Conservation (phyloP, 805 yeast genomes). For the Candida ipomoeae region DNA sequence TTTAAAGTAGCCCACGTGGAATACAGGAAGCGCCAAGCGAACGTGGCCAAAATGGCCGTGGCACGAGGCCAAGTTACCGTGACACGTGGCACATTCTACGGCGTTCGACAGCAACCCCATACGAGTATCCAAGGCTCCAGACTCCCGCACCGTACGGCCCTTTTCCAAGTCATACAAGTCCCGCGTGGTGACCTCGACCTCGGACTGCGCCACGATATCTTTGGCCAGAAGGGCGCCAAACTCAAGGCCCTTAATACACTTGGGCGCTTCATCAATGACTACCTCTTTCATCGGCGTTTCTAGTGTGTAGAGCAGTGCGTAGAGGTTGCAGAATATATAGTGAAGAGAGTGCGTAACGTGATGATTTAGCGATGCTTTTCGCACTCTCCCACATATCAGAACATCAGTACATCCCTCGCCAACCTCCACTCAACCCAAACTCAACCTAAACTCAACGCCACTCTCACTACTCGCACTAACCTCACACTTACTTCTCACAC, state of each 20-base stretch:
- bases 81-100: slow-evolving; percentile 87
- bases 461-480: no score
- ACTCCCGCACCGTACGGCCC: slow-evolving; percentile 74
- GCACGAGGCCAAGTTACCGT: slow-evolving; percentile 86
- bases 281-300: slow-evolving; percentile 36
- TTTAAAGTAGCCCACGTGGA: slow-evolving; percentile 96
- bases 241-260: slow-evolving; percentile 83
- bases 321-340: no score
- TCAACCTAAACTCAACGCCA: no score
- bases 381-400: no score
- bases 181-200: slow-evolving; percentile 87
- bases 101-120: slow-evolving; percentile 93
- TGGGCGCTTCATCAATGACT: slow-evolving; percentile 79
- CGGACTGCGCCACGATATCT: slow-evolving; percentile 89
- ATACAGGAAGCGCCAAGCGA: slow-evolving; percentile 88
- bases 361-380: background rate
- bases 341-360: background rate
- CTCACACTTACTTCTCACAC: no score
- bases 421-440: no score
- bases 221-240: slow-evolving; percentile 90
- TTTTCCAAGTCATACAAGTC: slow-evolving; percentile 88
- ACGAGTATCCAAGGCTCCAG: slow-evolving; percentile 85
- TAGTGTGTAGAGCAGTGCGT: no score
- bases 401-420: no score
- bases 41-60: slow-evolving; percentile 99